A percentile compares a stretch with the other conserved stretches of the same genome.
phyloP scores from a whole-genome alignment of 2,329 filamentous ascomycete genomes.

The Aspergillus novofumigatus region DNA sequence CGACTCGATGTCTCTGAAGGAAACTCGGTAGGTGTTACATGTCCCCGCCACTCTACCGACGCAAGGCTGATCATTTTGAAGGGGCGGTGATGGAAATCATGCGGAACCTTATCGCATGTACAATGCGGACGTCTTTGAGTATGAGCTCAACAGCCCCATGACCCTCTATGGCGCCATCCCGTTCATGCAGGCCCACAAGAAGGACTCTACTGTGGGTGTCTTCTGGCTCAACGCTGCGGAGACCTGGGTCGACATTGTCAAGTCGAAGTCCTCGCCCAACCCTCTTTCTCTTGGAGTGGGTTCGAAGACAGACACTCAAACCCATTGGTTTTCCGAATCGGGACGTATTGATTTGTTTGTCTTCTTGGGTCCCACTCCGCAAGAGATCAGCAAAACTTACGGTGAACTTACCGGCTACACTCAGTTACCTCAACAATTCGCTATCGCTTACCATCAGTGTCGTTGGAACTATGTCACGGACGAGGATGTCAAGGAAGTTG shows the following conservation, averaged over 20 bases:
- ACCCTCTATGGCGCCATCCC: constrained; percentile 96
- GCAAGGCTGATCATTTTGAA: constrained; percentile 25
- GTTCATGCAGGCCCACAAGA: constrained; percentile 95
- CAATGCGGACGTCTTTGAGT: constrained; percentile 97
- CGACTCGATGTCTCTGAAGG: constrained; percentile 78
- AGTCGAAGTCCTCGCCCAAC: constrained; percentile 68
- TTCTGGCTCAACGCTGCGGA: constrained; percentile 98
- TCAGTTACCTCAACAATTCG: constrained; percentile 85
- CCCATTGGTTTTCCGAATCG: constrained; percentile 94
- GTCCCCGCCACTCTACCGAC: background rate
- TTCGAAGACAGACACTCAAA: constrained; percentile 71
- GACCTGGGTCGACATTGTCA: constrained; percentile 94
- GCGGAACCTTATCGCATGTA: constrained; percentile 89
- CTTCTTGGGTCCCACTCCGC: constrained; percentile 82
- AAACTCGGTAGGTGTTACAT: constrained; percentile 60
- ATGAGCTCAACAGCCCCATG: constrained; percentile 96
- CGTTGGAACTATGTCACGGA: constrained; percentile 99
- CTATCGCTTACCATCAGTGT: constrained; percentile 93
- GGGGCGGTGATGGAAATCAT: constrained; percentile 78
- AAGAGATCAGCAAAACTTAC: constrained; percentile 76
- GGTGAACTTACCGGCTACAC: constrained; percentile 88
- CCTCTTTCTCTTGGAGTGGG: constrained; percentile 69
- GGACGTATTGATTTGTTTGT: constrained; percentile 90
- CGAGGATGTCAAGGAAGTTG: constrained; percentile 94
- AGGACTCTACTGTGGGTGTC: constrained; percentile 87